Evolutionary conservation across 306 rosid genomes (phyloP), one percentile per base, ranked within the genome.

Genomic region (Parietaria judaica): DNA sequence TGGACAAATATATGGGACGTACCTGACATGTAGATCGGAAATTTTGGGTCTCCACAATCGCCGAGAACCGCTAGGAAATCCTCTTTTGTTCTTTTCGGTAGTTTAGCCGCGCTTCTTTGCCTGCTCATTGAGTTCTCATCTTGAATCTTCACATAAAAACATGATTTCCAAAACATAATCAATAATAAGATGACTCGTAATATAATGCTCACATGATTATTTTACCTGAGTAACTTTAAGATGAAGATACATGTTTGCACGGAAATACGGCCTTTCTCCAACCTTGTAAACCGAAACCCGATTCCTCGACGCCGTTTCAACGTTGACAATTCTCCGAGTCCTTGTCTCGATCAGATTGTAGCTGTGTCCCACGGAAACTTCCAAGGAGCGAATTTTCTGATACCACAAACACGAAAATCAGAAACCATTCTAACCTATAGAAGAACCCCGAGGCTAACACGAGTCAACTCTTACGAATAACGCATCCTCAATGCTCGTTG

Each of bases 21-120:
- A 88, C 95, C 94, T 77, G 81, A 68, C 95, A 74, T 80, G 76
- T 82, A 92, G 67, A 92, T 86, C 14, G 94, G 90, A 70, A 82
- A 75, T 41, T 72, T 70, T 46, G 65, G 54, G 66, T 84, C 78
- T 38, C 86, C 78, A 11, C 51, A 60, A 56, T 87, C 84, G 67
- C 89, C 96, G 58, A 85, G 77, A 73, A 81, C 65, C 58, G 83
- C 83, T 51, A 82, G 56, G 63, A 80, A 77, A 66, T 84, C 83
- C 43, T 67, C 73, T 74, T 73, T 84, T 43, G 87, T 76, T 62
- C 36, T 47, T 81, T 84, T 86, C 36, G 69, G 65, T 69, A 80
- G 48, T n/a, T 10, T 8, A 59, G 67, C 70, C 31, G 90, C 94
- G 66, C 83, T 83, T 69, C 48, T 72, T 72, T 82, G 85, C 80